Base-by-base conservation (phyloP, 345 rosid genomes). In the Clarkia xantiana region DNA sequence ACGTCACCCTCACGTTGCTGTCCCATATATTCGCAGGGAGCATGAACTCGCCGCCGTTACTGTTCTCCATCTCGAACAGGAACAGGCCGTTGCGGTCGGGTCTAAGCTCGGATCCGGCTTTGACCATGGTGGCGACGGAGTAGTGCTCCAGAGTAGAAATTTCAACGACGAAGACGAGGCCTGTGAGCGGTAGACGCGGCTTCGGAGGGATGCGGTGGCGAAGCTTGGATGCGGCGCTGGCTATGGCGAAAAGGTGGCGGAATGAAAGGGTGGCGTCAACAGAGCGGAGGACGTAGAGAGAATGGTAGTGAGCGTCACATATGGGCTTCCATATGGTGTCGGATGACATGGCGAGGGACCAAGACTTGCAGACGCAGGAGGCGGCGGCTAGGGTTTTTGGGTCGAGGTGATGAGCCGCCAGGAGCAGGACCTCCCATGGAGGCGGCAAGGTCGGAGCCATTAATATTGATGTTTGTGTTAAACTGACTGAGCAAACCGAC, bases 351-450 rank as follows among this genome's bases (percentile, higher is more conserved):
- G 67, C 60, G 18, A 44, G 3, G 47, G 17, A 41, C 81, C 79
- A 76, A 18, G 67, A 52, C 20, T 47, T 68, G 44, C 70, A 71
- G 15, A 76, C 79, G 13, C 76, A 79, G 2, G 77, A 68, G 42
- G 79, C 77, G 4, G 56, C 17, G 48, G 76, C 81, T 22, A 73
- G 54, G 47, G 66, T 47, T 62, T 58, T 67, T 13, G 72, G 71
- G 52, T 76, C 79, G n/a, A 79, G 75, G 54, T 56, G 44, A 41
- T 57, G 44, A 17, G 75, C 60, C 18, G 70, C 57, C 14, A 73
- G 66, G 40, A 46, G 18, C 6, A 73, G 62, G 47, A 60, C 68
- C 41, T 75, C 75, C 75, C 73, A 78, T 0, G 39, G 42, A 3
- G 10, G 41, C 14, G 18, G 11, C 1, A 0, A 52, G 25, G 52